A percentile compares a stretch with the other conserved stretches of the same genome.
phyloP scores from a whole-genome alignment of 257 asterid species.

The Cynanchum wilfordii region DNA sequence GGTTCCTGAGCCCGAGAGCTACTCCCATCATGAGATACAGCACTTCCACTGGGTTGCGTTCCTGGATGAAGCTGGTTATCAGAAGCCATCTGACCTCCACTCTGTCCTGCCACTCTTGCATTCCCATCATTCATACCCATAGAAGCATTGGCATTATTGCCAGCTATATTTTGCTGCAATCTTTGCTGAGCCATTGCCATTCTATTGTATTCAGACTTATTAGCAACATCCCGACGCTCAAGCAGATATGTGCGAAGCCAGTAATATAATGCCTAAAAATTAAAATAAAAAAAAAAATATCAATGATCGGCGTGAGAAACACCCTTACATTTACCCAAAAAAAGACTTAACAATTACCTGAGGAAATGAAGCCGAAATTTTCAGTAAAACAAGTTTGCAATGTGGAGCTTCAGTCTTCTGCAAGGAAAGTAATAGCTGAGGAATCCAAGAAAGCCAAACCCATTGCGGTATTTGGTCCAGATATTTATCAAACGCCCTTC shows the following conservation, averaged over 20 bases:
- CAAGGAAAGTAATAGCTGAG: constrained; percentile 83
- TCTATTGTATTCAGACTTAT: constrained; percentile 89
- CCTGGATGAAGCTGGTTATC: constrained; percentile 83
- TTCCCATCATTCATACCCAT: constrained; percentile 66
- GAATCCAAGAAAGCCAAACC: constrained; percentile 99
- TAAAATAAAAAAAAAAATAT: constrained; percentile 2
- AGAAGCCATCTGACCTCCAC: constrained; percentile 55
- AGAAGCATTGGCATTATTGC: constrained; percentile 47
- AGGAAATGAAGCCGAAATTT: constrained; percentile 82
- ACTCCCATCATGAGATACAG: constrained; percentile 70
- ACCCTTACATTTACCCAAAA: constrained; percentile 12
- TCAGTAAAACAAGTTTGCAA: constrained; percentile 89
- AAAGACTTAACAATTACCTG: constrained; percentile 52
- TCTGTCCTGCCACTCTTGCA: constrained; percentile 58
- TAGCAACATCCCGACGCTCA: constrained; percentile 98
- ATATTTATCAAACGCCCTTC: constrained; percentile 91
- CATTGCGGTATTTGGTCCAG: constrained; percentile 88
- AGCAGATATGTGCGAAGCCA: constrained; percentile 98
- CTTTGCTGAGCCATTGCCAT: constrained; percentile 98
- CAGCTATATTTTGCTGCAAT: constrained; percentile 83
- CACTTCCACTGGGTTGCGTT: constrained; percentile 59
- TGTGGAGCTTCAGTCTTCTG: constrained; percentile 95
- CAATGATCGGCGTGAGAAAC: constrained; percentile 11
- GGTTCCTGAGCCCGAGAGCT: constrained; percentile 76
- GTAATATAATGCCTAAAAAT: constrained; percentile 83